Evolutionary conservation across 2,329 filamentous ascomycete genomes (phyloP).

Genomic region (Karstenula rhodostoma): DNA sequence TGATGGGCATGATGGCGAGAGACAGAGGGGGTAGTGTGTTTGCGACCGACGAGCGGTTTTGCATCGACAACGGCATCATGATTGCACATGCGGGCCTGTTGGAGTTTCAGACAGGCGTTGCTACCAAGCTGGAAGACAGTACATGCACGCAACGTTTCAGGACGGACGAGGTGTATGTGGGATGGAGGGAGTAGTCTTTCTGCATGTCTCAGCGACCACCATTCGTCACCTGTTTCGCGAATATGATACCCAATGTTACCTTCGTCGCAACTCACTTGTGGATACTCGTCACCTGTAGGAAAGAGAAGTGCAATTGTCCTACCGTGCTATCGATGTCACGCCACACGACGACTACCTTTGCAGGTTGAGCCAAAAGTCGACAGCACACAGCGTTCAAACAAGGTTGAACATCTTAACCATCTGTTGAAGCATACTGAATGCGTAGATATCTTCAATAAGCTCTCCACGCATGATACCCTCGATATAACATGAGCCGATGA

Average conservation of each 20-base stretch:
- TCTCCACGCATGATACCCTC: not conserved
- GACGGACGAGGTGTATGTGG: slow-evolving; percentile 60
- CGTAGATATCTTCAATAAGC: no score
- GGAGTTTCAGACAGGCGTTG: slow-evolving; percentile 82
- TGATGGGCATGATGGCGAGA: slow-evolving; percentile 96
- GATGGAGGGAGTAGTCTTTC: slow-evolving; percentile 54
- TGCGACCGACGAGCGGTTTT: slow-evolving; percentile 96
- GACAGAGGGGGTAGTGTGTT: slow-evolving; percentile 90
- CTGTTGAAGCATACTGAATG: no score
- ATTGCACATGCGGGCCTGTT: slow-evolving; percentile 95
- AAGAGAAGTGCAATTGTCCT: no score
- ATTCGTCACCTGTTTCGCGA: not conserved
- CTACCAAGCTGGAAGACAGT: slow-evolving; percentile 78
- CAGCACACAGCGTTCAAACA: no score
- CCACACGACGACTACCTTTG: no score
- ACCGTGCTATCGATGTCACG: no score
- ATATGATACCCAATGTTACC: slow-evolving; percentile 10
- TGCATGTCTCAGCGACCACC: not conserved
- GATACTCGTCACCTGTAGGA: not conserved
- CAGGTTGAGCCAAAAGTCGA: no score
- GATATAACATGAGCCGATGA: no score
- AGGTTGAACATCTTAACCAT: no score
- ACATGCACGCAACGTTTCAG: slow-evolving; percentile 67
- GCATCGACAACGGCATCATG: slow-evolving; percentile 99
- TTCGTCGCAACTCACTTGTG: not conserved